These are phyloP conservation scores for Lasiodiplodia gonubiensis DNA, from an alignment of 2,329 filamentous ascomycete species.

Conservation along the genomic window DNA sequence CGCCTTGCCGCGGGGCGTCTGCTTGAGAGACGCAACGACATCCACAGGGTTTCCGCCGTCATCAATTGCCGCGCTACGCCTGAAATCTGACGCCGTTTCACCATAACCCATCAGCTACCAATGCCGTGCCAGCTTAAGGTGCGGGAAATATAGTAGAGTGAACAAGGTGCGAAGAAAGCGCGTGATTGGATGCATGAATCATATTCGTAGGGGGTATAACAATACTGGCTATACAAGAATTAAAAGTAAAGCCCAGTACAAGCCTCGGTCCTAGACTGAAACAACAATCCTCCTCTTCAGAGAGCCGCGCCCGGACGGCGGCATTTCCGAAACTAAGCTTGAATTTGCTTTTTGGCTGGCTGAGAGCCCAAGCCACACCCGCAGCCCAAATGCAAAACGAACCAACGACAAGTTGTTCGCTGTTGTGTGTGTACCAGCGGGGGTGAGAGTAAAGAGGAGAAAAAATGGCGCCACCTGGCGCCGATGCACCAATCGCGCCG, in stretches of 20 bases:
- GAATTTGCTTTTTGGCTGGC: neutral
- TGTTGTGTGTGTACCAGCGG: neutral
- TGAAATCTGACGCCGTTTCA: neutral
- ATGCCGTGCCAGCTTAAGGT: neutral
- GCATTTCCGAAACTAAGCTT: neutral
- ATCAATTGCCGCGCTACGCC: neutral
- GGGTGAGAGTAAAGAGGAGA: neutral
- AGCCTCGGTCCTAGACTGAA: neutral
- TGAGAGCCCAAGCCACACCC: neutral
- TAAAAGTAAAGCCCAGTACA: neutral
- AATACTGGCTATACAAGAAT: neutral
- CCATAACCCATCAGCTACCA: neutral
- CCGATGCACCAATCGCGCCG: slow-evolving; percentile 9
- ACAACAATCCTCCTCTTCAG: neutral
- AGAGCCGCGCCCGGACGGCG: neutral
- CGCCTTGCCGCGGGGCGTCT: neutral
- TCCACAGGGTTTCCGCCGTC: neutral
- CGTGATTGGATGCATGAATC: neutral
- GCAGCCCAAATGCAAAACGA: neutral
- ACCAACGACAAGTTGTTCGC: neutral
- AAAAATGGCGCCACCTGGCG: slow-evolving; percentile 17
- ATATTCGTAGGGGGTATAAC: neutral
- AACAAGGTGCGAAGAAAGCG: neutral
- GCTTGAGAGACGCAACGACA: neutral
- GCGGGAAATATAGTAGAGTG: neutral